Evolutionary conservation across 2,329 filamentous ascomycete species (phyloP).

Genomic region (Biscogniauxia marginata): DNA sequence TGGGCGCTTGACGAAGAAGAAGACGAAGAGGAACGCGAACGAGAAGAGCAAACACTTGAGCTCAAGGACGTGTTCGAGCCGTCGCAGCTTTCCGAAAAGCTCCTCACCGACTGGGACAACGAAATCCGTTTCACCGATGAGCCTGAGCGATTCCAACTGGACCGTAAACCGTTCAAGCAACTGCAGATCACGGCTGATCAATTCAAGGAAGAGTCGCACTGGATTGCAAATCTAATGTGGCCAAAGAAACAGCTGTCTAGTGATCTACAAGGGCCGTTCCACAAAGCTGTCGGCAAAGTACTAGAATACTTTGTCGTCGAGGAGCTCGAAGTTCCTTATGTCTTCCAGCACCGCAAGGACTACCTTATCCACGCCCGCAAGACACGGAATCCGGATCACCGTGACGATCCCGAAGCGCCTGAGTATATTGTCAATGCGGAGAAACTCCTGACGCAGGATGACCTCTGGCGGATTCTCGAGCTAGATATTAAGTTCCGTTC

Average conservation of each 20-base stretch:
- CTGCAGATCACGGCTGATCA: constrained; percentile 79
- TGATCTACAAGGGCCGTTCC: constrained; percentile 78
- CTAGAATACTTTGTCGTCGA: constrained; percentile 94
- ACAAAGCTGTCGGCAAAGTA: constrained; percentile 85
- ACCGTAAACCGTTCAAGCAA: constrained; percentile 83
- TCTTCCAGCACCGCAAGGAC: constrained; percentile 97
- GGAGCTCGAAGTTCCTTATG: constrained; percentile 93
- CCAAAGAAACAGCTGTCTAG: constrained; percentile 75
- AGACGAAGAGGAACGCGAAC: constrained; percentile 74
- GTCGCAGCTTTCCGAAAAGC: constrained; percentile 87
- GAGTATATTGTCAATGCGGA: constrained; percentile 76
- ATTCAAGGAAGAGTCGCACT: constrained; percentile 83
- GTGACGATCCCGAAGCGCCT: constrained; percentile 67
- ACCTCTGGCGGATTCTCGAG: constrained; percentile 93
- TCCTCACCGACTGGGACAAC: constrained; percentile 95
- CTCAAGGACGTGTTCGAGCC: constrained; percentile 98
- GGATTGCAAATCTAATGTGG: constrained; percentile 89
- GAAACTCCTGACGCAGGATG: constrained; percentile 86
- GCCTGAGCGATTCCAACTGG: constrained; percentile 90
- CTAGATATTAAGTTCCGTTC: constrained; percentile 94
- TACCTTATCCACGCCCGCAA: constrained; percentile 90
- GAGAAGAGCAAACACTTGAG: constrained; percentile 81
- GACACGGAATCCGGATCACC: constrained; percentile 56
- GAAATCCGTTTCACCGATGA: constrained; percentile 84
- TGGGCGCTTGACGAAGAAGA: constrained; percentile 92